Evolutionary conservation across 108 stramenopile genomes (phyloP), one percentile per base, ranked within the genome.

Genomic region (Conticribra weissflogii): DNA sequence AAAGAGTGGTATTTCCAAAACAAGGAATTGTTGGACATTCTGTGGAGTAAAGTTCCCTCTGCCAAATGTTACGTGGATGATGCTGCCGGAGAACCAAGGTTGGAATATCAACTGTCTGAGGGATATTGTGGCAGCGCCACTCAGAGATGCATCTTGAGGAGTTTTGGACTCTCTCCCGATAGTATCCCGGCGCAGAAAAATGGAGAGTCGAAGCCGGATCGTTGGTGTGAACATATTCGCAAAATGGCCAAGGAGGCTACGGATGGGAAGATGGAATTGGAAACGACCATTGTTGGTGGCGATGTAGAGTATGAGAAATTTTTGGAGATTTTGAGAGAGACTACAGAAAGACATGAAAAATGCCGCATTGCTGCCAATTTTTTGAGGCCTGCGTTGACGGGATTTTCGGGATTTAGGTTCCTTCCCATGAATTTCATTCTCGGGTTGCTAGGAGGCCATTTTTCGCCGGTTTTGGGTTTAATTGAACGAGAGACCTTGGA

Each of bases 91-190:
- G 32, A 56, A 45, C 76, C 76, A 24, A 62, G 63, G 21, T 60
- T 78, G 53, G 77, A 78, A 36, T 78, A 78, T 66, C 77, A 78
- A 60, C 22, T 71, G 9, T 41, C 52, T 2, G 77, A 78, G 52
- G 77, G 77, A 54, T 78, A 71, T 32, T 78, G 77, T 30, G 77
- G 70, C 56, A 78, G 77, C 25, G 77, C 77, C 41, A 78, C 77
- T 1, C 69, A 71, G 29, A 47, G 77, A 25, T 78, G 77, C 36
- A 57, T 78, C 15, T 27, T 78, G 21, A 53, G 54, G 21, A 78
- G 77, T 60, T 54, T 78, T 21, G 77, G 77, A 0, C 54, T 56
- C 45, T 30, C 58, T 24, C 15, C 18, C 2, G 36, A 27, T 28
- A 41, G 15, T 8, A 23, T 78, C 5, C 61, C 54, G 14, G 41